Evolutionary conservation across 2,329 filamentous ascomycete genomes (phyloP).

Genomic region (Epichloe gansuensis): DNA sequence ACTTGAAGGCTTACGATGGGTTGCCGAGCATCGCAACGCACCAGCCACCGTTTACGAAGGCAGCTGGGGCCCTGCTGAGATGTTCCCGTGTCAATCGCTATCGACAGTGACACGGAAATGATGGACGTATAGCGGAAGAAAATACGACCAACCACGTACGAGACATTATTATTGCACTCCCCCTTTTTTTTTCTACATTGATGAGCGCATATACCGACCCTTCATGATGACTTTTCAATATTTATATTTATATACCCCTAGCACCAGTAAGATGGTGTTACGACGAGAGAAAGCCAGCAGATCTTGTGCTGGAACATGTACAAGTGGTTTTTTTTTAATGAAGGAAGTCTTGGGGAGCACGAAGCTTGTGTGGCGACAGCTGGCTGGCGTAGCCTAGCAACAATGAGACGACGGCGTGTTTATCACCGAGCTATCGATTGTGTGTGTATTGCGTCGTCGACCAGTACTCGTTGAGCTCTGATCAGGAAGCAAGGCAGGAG

Average conservation of each 20-base stretch:
- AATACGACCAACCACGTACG: neutral
- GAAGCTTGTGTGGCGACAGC: neutral
- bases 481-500: neutral
- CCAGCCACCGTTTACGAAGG: conserved; percentile 95
- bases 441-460: neutral
- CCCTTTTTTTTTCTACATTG: neutral
- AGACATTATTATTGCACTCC: neutral
- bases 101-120: conserved; percentile 45
- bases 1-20: conserved; percentile 68
- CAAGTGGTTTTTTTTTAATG: conserved; percentile 10
- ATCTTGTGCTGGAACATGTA: conserved; percentile 14
- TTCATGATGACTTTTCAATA: conserved; percentile 3
- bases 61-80: conserved; percentile 75
- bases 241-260: conserved; percentile 1
- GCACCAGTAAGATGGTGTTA: conserved; percentile 6
- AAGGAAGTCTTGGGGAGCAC: neutral
- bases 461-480: neutral
- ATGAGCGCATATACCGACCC: neutral
- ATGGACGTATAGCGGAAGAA: conserved; percentile 36
- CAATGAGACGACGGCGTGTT: neutral
- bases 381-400: neutral
- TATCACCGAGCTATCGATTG: neutral
- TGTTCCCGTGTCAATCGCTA: conserved; percentile 26
- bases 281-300: conserved; percentile 10
- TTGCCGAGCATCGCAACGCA: conserved; percentile 61